These are phyloP conservation scores for Fistulinella prunicolor DNA, from an alignment of 768 basidiomycete species.

Conservation along the genomic window DNA sequence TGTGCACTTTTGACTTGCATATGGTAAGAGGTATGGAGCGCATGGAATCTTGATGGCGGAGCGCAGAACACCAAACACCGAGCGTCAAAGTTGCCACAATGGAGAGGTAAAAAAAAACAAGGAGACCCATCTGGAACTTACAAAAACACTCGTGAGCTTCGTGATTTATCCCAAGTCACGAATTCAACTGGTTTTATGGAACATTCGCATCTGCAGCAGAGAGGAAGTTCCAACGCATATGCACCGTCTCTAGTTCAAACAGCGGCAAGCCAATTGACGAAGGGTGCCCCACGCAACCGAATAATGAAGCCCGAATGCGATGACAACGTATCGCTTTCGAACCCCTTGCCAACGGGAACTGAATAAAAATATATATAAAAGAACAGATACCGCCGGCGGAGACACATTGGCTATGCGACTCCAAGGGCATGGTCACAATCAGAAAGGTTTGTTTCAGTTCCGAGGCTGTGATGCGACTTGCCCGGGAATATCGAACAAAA, in stretches of 20 bases:
- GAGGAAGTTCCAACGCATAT: not conserved
- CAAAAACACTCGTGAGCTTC: not conserved
- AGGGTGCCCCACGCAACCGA: not conserved
- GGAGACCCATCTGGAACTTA: not conserved
- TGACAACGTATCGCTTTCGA: not conserved
- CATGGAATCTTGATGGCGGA: not conserved
- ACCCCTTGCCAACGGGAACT: not conserved
- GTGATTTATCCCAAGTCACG: not conserved
- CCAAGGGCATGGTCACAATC: not conserved
- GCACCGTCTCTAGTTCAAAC: not conserved
- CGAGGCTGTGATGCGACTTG: not conserved
- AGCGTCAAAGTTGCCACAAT: conserved; percentile 5
- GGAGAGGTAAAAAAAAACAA: conserved; percentile 1
- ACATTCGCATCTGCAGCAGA: not conserved
- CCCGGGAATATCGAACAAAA: not conserved
- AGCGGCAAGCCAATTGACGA: not conserved
- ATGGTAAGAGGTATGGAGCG: too few relatives aligned
- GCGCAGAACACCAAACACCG: not conserved
- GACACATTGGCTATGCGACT: not conserved
- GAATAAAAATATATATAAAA: too few relatives aligned
- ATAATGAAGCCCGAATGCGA: not conserved
- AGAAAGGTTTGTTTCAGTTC: not conserved
- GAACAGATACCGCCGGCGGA: not conserved
- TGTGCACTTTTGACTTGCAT: not conserved
- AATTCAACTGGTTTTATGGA: not conserved